These are phyloP conservation scores for Clonostachys sp. DNA, from an alignment of 2,329 filamentous ascomycete genomes.

Conservation along the genomic window DNA sequence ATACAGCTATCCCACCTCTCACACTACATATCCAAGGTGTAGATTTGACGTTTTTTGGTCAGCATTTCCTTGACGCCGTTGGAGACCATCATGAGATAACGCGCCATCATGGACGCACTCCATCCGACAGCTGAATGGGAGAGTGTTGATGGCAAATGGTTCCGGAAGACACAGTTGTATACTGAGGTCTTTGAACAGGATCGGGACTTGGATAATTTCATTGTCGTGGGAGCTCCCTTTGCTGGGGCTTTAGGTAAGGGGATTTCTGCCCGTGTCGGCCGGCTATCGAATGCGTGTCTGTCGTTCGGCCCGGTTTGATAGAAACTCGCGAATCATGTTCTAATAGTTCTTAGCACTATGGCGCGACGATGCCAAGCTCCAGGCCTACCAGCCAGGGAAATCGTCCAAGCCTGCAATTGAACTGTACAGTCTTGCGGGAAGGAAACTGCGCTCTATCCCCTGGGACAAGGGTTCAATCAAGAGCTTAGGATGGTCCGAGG, in stretches of 20 bases:
- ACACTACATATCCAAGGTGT: too few species aligned
- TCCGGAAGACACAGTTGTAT: slow-evolving; percentile 92
- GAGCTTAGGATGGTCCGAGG: slow-evolving; percentile 92
- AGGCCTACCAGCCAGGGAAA: slow-evolving; percentile 69
- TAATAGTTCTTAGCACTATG: slow-evolving; percentile 61
- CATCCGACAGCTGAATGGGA: slow-evolving; percentile 88
- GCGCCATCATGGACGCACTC: slow-evolving; percentile 46
- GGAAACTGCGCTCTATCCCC: slow-evolving; percentile 76
- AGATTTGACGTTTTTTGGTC: too few species aligned
- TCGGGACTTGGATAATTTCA: slow-evolving; percentile 90
- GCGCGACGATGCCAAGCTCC: slow-evolving; percentile 81
- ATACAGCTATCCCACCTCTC: too few species aligned
- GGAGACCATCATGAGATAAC: not conserved
- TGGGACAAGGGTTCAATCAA: slow-evolving; percentile 90
- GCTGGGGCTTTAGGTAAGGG: slow-evolving; percentile 83
- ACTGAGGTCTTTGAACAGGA: slow-evolving; percentile 90
- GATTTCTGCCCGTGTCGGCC: not conserved
- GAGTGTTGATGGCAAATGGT: slow-evolving; percentile 87
- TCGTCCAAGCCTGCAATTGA: slow-evolving; percentile 81
- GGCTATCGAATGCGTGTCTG: not conserved
- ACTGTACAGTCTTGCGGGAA: slow-evolving; percentile 89
- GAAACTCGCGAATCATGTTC: not conserved
- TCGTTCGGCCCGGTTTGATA: not conserved
- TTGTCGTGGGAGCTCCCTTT: slow-evolving; percentile 87
- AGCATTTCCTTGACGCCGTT: too few species aligned